phyloP scores from a whole-genome alignment of 2,329 filamentous ascomycete species.

The Aureobasidium namibiae region DNA sequence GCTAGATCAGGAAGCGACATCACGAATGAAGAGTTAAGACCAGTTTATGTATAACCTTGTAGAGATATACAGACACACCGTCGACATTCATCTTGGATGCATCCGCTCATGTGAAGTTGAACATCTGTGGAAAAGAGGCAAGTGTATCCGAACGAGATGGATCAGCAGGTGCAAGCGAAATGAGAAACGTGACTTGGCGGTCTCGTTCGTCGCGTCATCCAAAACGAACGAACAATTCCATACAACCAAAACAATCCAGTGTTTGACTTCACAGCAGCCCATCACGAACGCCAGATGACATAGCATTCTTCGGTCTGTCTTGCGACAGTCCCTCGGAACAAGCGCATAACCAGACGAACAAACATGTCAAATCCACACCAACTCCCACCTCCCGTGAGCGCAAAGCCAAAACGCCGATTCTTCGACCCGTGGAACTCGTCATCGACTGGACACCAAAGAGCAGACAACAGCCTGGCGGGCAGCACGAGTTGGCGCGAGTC shows the following conservation, averaged over 20 bases:
- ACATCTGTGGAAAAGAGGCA: background rate
- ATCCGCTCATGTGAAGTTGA: background rate
- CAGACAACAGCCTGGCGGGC: constrained; percentile 56
- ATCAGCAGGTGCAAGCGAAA: background rate
- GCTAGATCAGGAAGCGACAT: background rate
- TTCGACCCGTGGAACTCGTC: constrained; percentile 94
- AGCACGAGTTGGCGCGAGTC: constrained; percentile 64
- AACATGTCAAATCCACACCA: background rate
- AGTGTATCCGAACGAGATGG: background rate
- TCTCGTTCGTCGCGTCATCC: constrained; percentile 5
- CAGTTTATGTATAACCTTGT: too few relatives aligned
- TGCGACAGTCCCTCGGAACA: background rate
- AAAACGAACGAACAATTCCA: background rate
- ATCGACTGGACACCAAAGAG: constrained; percentile 73
- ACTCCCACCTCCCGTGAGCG: constrained; percentile 51
- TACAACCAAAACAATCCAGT: background rate
- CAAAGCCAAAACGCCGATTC: constrained; percentile 93
- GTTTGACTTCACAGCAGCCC: background rate
- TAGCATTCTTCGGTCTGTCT: background rate
- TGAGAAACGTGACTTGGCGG: constrained; percentile 10
- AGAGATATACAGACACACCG: too few relatives aligned
- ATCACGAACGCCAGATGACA: background rate
- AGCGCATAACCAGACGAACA: background rate
- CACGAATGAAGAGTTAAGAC: background rate
- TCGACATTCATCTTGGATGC: background rate